phyloP scores from a whole-genome alignment of 2,329 filamentous ascomycete genomes.

The Pyricularia pennisetigena region DNA sequence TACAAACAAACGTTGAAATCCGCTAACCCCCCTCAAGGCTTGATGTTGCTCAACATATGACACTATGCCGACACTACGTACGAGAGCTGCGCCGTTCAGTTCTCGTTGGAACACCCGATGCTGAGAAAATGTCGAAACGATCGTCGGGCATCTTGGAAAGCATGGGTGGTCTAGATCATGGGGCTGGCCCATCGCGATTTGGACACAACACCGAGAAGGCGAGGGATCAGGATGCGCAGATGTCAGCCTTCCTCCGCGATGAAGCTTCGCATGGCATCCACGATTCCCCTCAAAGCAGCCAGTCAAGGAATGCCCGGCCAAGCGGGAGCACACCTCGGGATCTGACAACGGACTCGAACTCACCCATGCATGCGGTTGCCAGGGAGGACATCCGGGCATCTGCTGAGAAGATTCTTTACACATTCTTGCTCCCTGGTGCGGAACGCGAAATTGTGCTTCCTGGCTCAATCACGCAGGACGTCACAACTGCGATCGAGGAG shows the following conservation, averaged over 20 bases:
- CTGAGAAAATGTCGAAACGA: constrained; percentile 74
- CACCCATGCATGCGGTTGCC: constrained; percentile 74
- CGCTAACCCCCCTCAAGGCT: constrained; percentile 53
- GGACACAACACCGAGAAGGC: constrained; percentile 51
- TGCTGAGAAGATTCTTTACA: constrained; percentile 98
- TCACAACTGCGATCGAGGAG: constrained; percentile 82
- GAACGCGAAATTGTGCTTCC: constrained; percentile 94
- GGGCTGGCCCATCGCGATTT: constrained; percentile 52
- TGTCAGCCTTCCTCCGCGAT: constrained; percentile 80
- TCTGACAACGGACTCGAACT: constrained; percentile 65
- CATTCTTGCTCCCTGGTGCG: constrained; percentile 86
- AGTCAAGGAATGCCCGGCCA: constrained; percentile 30
- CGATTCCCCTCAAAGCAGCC: constrained; percentile 45
- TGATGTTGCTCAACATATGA: constrained; percentile 98
- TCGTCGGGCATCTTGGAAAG: constrained; percentile 73
- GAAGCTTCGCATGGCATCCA: constrained; percentile 41
- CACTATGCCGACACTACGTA: constrained; percentile 92
- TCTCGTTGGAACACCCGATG: constrained; percentile 83
- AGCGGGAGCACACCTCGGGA: constrained; percentile 51
- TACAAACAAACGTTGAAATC: not conserved
- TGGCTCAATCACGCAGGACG: constrained; percentile 73
- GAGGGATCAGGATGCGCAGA: constrained; percentile 74
- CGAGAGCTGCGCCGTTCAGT: constrained; percentile 90
- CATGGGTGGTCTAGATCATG: constrained; percentile 55
- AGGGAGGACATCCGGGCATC: constrained; percentile 84